Evolutionary conservation across 805 yeast genomes (phyloP).

Genomic region (Myxozyma monticola): DNA sequence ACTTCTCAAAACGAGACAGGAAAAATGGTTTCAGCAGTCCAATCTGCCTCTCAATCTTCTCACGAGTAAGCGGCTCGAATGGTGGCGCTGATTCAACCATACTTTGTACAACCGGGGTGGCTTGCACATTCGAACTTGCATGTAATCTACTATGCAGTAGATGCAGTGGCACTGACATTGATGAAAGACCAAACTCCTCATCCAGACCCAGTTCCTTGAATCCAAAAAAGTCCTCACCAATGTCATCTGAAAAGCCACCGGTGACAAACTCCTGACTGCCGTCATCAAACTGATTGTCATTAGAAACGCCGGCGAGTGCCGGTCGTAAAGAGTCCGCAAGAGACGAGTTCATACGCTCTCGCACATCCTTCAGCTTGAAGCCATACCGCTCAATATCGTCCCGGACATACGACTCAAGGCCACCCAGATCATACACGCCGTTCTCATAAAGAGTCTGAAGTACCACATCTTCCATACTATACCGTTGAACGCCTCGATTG

Average conservation of each 20-base stretch:
- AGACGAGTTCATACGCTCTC: slow-evolving; percentile 63
- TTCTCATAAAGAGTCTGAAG: slow-evolving; percentile 72
- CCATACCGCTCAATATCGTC: slow-evolving; percentile 72
- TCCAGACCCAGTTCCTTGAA: slow-evolving; percentile 92
- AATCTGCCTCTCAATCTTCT: slow-evolving; percentile 54
- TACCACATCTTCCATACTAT: slow-evolving; percentile 50
- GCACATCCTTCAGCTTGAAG: slow-evolving; percentile 66
- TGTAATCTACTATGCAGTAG: slow-evolving; percentile 74
- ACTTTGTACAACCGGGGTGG: slow-evolving; percentile 45
- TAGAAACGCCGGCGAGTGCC: slow-evolving; percentile 57
- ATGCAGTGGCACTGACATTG: slow-evolving; percentile 86
- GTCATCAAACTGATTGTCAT: slow-evolving; percentile 80
- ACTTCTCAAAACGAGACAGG: slow-evolving; percentile 33
- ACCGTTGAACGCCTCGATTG: slow-evolving; percentile 35
- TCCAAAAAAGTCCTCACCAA: slow-evolving; percentile 98
- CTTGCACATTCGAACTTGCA: slow-evolving; percentile 43
- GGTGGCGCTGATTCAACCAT: slow-evolving; percentile 60
- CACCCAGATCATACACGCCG: slow-evolving; percentile 80
- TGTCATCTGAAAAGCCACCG: slow-evolving; percentile 89
- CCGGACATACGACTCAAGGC: slow-evolving; percentile 67
- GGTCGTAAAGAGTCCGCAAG: slow-evolving; percentile 84
- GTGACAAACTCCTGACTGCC: slow-evolving; percentile 91
- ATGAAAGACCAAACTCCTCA: slow-evolving; percentile 81
- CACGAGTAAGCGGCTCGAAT: slow-evolving; percentile 54
- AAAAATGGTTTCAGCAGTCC: slow-evolving; percentile 61